Evolutionary conservation across 176 grass and related monocot species (phyloP).

Genomic region (Calamus simplicifolius): DNA sequence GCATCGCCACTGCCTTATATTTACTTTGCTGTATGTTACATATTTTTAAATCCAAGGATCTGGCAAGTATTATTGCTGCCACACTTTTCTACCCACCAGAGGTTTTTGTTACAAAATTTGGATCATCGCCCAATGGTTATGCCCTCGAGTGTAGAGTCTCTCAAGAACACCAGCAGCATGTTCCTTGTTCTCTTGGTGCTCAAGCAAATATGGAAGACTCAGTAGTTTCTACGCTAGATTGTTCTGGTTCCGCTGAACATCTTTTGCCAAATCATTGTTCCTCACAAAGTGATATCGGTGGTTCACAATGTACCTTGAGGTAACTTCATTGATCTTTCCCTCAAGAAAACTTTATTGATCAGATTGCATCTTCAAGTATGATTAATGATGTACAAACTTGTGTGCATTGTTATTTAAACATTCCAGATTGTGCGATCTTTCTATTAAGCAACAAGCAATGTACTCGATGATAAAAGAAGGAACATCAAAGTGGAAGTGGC

Average conservation of each 20-base stretch:
- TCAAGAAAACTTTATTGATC: too few relatives aligned
- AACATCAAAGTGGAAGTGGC: too few relatives aligned
- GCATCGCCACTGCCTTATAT: constrained; percentile 75
- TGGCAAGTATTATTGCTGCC: constrained; percentile 72
- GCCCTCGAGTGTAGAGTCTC: constrained; percentile 14
- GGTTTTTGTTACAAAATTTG: constrained; percentile 28
- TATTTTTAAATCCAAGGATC: constrained; percentile 96
- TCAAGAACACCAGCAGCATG: constrained; percentile 16
- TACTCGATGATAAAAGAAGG: too few relatives aligned
- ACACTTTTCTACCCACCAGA: constrained; percentile 76
- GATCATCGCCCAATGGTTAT: constrained; percentile 42
- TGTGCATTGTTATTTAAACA: too few relatives aligned
- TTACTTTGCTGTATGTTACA: constrained; percentile 94
- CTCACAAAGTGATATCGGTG: constrained; percentile 28
- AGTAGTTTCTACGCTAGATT: constrained; percentile 7
- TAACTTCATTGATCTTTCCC: constrained; percentile 15
- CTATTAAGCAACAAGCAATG: too few relatives aligned
- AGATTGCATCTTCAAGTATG: too few relatives aligned
- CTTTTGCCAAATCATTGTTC: constrained; percentile 24
- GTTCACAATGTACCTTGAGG: constrained; percentile 62
- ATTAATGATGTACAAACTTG: too few relatives aligned
- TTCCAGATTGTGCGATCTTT: too few relatives aligned
- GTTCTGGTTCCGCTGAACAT: constrained; percentile 14
- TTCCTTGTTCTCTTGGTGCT: constrained; percentile 3
- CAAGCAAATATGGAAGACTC: constrained; percentile 22